phyloP scores from a whole-genome alignment of 371 early-diverging fungal genomes.

The Mortierella polycephala region DNA sequence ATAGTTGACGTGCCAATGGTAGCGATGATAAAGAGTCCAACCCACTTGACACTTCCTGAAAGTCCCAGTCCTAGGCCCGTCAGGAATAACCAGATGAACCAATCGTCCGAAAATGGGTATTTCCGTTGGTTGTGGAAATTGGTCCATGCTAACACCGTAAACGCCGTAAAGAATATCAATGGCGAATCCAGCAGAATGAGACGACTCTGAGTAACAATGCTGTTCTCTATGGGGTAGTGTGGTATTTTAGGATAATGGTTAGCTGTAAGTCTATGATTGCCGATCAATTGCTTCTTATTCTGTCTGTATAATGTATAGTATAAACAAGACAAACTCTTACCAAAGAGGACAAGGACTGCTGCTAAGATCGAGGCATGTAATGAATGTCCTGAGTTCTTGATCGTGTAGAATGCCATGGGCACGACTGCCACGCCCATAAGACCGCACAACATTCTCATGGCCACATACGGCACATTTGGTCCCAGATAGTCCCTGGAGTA shows the following conservation, averaged over 20 bases:
- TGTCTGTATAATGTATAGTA: neutral
- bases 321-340: conserved; percentile 53
- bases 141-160: conserved; percentile 80
- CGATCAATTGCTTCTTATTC: neutral
- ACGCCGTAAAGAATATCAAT: conserved; percentile 84
- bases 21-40: conserved; percentile 91
- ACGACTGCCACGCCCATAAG: conserved; percentile 79
- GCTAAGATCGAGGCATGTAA: conserved; percentile 74
- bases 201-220: conserved; percentile 88
- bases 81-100: conserved; percentile 79
- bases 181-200: conserved; percentile 92
- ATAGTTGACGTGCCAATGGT: conserved; percentile 87
- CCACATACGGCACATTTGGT: conserved; percentile 82
- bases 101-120: conserved; percentile 69
- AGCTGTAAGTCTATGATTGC: neutral
- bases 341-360: conserved; percentile 76
- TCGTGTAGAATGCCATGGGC: conserved; percentile 85
- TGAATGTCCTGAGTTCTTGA: conserved; percentile 80
- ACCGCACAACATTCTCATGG: conserved; percentile 84
- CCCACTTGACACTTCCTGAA: conserved; percentile 84
- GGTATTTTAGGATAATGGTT: neutral
- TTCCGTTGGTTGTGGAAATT: conserved; percentile 64
- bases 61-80: conserved; percentile 82
- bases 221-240: conserved; percentile 74
- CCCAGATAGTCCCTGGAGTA: conserved; percentile 63